Conservation (phyloP, 495 filamentous ascomycete genomes). For the Trichoderma gamsii region DNA sequence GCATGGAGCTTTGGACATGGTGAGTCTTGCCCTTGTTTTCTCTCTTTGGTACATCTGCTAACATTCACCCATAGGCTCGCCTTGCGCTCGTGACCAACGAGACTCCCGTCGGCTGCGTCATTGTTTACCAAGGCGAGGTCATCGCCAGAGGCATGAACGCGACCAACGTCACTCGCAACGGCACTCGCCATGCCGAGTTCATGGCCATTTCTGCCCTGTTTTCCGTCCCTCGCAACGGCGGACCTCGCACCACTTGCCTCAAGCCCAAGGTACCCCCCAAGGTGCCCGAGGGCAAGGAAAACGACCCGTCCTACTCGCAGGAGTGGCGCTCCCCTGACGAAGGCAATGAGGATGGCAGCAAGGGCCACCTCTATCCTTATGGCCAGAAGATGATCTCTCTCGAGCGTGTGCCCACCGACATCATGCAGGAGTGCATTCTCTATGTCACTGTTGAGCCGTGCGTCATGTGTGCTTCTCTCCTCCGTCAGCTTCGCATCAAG, state of each 20-base stretch:
- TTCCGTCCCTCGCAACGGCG: conserved; percentile 23
- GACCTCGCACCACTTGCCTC: conserved; percentile 15
- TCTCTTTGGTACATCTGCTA: not conserved
- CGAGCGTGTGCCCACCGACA: conserved; percentile 39
- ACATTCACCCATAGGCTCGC: conserved; percentile 53
- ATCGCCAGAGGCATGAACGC: conserved; percentile 92
- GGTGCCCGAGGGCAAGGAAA: conserved; percentile 21
- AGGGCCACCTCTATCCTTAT: conserved; percentile 44
- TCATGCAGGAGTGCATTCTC: conserved; percentile 66
- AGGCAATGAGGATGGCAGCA: conserved; percentile 39
- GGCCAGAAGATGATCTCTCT: conserved; percentile 44
- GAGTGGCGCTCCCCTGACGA: conserved; percentile 23
- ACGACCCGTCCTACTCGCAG: not conserved
- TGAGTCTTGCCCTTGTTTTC: conserved; percentile 27
- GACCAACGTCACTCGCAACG: conserved; percentile 79
- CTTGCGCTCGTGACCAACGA: conserved; percentile 76
- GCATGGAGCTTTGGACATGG: conserved; percentile 65
- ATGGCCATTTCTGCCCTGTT: conserved; percentile 64
- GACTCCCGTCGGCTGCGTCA: conserved; percentile 93
- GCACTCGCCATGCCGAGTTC: conserved; percentile 91
- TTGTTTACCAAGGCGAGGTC: conserved; percentile 66
- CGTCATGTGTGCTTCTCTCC: conserved; percentile 93
- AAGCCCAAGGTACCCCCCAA: conserved; percentile 23
- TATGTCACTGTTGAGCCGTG: conserved; percentile 98
- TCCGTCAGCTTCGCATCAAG: conserved; percentile 75